Evolutionary conservation across 2,329 filamentous ascomycete species (phyloP), one percentile per base, ranked within the genome.

Genomic region (Anthostomella pinea): DNA sequence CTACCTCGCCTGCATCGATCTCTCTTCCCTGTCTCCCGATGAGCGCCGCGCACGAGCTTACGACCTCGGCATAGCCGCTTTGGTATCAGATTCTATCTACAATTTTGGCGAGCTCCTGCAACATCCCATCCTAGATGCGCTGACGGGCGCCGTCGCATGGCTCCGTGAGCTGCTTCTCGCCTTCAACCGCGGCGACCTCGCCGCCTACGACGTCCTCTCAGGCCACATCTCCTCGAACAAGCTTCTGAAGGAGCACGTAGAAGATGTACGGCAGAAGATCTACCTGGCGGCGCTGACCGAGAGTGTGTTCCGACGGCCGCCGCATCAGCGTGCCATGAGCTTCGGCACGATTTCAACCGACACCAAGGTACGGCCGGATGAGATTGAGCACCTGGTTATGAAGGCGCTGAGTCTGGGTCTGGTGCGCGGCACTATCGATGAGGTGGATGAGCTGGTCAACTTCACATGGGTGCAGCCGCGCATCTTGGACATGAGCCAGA

Each of bases 401-500:
- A 97, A 96, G 74, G 93, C 93, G n/a, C 68, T 98, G 55, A 96
- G 90, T 58, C 67, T 98, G 52, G 93, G 93, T 1, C 72, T 98
- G 52, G 70, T 98, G 51, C 79, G 85, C 51, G 93, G 93, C 29
- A 93, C 86, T 38, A 97, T 98, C 55, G 93, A 98, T 63, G 91
- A 98, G 69, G 93, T 98, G 20, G 88, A 88, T 30, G 84, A 90
- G 65, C 81, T 97, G 51, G 93, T 93, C 27, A 81, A 90, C 60
- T 96, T 98, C 66, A 91, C 91, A 57, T 98, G 93, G 93, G 93
- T 98, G 41, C 93, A 98, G 70, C 93, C 93, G 15, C 97, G 97
- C 77, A 90, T 98, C 20, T 69, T 98, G 51, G 93, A 97, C 64
- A 88, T 90, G 81, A 82, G 81, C 65, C 93, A 97, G 72, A 95